These are phyloP conservation scores for Colletotrichum noveboracense DNA, from an alignment of 2,329 filamentous ascomycete species.

Conservation along the genomic window DNA sequence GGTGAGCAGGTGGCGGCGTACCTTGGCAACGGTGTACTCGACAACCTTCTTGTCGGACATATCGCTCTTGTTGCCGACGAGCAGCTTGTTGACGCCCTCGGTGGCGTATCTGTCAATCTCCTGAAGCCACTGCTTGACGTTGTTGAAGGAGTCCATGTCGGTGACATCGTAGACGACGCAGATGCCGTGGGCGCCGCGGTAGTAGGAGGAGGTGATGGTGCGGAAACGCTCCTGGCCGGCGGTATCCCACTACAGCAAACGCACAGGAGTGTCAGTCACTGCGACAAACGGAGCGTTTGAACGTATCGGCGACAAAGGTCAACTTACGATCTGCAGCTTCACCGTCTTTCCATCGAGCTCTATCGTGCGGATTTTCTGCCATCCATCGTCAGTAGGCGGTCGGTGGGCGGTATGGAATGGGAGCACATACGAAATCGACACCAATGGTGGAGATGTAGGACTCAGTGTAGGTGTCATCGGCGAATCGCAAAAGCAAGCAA, in stretches of 20 bases:
- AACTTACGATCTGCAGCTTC: conserved; percentile 95
- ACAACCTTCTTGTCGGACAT: conserved; percentile 99
- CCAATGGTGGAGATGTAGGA: conserved; percentile 99
- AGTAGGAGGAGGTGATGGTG: conserved; percentile 99
- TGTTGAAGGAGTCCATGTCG: conserved; percentile 99
- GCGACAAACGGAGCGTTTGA: not conserved
- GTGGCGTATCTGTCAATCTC: conserved; percentile 99
- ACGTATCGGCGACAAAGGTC: not conserved
- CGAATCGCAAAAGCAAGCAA: conserved; percentile 95
- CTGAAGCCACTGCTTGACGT: conserved; percentile 99
- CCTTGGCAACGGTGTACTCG: conserved; percentile 99
- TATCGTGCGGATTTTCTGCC: conserved; percentile 98
- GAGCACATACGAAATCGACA: conserved; percentile 86
- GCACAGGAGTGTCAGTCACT: conserved; percentile 29
- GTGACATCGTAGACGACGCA: conserved; percentile 99
- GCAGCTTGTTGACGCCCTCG: conserved; percentile 98
- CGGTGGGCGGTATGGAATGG: not conserved
- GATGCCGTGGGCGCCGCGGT: conserved; percentile 98
- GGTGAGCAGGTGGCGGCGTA: conserved; percentile 46
- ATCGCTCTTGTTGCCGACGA: conserved; percentile 99
- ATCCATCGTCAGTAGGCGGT: conserved; percentile 12
- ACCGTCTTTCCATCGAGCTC: conserved; percentile 99
- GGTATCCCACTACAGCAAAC: conserved; percentile 88
- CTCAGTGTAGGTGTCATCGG: conserved; percentile 98
- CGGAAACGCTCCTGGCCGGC: conserved; percentile 99